phyloP scores from a whole-genome alignment of 345 rosid genomes.

The Aquilaria yunnanensis region DNA sequence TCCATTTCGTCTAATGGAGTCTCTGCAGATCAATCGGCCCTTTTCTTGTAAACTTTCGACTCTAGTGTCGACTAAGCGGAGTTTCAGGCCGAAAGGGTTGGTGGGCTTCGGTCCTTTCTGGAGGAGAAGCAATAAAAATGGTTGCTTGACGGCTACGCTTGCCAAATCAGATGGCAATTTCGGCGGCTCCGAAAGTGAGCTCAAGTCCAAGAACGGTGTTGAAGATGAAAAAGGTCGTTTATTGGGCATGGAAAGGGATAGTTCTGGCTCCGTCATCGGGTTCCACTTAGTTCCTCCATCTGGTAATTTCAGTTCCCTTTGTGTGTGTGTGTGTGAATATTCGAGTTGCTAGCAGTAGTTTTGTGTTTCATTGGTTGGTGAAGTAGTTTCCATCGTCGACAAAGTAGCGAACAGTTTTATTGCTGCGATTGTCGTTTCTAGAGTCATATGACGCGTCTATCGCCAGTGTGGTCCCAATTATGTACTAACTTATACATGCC shows the following conservation, averaged over 20 bases:
- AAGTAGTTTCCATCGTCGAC: no score
- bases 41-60: conserved; percentile 15
- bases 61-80: background rate
- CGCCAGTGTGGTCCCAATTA: no score
- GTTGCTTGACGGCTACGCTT: conserved; percentile 22
- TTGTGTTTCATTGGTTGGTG: background rate
- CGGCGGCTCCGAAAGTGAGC: conserved; percentile 9
- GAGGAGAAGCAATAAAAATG: conserved; percentile 15
- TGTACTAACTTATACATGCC: no score
- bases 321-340: no score
- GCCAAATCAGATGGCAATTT: conserved; percentile 12
- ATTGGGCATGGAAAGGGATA: conserved; percentile 52
- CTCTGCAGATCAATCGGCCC: conserved; percentile 24
- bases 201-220: conserved; percentile 13
- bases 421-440: no score
- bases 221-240: conserved; percentile 28
- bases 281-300: conserved; percentile 48
- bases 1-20: conserved; percentile 28
- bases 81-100: conserved; percentile 12
- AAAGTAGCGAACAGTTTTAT: no score
- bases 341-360: no score
- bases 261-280: conserved; percentile 56
- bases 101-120: conserved; percentile 25
- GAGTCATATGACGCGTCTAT: no score
- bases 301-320: conserved; percentile 20